Evolutionary conservation across 768 basidiomycete genomes (phyloP).

Genomic region (Amanita thiersii): DNA sequence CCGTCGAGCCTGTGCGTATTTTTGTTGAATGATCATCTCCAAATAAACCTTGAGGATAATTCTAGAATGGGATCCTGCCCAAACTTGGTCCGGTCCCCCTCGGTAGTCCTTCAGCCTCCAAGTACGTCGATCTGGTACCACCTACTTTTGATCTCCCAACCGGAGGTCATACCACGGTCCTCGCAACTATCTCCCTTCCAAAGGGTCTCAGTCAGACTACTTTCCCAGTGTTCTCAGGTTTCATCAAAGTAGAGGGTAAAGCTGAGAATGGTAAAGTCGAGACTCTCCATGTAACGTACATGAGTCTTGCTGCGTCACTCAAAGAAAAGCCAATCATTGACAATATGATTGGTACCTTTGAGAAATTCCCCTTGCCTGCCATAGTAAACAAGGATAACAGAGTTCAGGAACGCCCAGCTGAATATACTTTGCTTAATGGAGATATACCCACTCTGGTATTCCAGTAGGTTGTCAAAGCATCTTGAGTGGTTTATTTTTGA

Average conservation of each 20-base stretch:
- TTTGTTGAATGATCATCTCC: background rate
- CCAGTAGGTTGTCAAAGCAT: constrained; percentile 19
- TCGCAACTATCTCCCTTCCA: constrained; percentile 36
- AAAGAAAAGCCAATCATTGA: constrained; percentile 38
- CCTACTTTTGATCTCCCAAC: constrained; percentile 31
- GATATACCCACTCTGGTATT: constrained; percentile 34
- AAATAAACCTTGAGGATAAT: background rate
- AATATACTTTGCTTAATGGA: constrained; percentile 36
- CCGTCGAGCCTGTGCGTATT: constrained; percentile 23
- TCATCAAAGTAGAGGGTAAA: constrained; percentile 30
- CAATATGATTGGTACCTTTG: constrained; percentile 34
- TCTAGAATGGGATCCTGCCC: constrained; percentile 25
- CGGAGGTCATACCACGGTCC: constrained; percentile 24
- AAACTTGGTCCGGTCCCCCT: constrained; percentile 37
- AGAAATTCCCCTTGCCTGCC: constrained; percentile 34
- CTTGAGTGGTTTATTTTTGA: background rate
- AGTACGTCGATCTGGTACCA: constrained; percentile 34
- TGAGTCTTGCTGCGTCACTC: constrained; percentile 28
- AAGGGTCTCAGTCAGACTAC: constrained; percentile 28
- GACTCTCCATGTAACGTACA: constrained; percentile 31
- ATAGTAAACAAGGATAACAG: constrained; percentile 32
- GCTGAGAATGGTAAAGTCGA: no score
- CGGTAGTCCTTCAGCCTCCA: constrained; percentile 27
- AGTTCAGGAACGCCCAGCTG: constrained; percentile 28
- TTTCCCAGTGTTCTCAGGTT: constrained; percentile 51